Evolutionary conservation across 148 eudicot genomes (phyloP), one percentile per base, ranked within the genome.

Genomic region (Rhododendron mucronatum): DNA sequence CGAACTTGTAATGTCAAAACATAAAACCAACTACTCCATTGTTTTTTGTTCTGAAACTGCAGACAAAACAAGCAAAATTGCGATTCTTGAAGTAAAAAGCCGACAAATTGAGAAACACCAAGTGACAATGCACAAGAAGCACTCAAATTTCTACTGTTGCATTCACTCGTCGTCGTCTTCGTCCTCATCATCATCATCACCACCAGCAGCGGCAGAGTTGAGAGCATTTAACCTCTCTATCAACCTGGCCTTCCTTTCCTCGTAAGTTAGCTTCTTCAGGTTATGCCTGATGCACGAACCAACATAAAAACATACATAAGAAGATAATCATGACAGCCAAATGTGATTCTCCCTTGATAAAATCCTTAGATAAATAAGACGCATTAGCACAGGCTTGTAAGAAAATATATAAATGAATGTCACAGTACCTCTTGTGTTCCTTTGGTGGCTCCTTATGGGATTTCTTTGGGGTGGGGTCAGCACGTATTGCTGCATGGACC

Each of bases 401-500:
- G 13, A 9, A n/a, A 8, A 8, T 65, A 8, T 65, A 63, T 63
- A 23, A 63, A 63, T 65, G n/a, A 55, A 16, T 13, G 15, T 5
- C 30, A 21, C 59, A 48, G 30, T 78, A 91, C 95, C 95, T 92
- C 92, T 95, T 91, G 94, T 95, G 98, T 81, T 89, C 71, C 87
- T 92, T 92, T 0, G 90, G 95, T 63, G 90, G 86, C 78, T 88
- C 87, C 85, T 94, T 94, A 81, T 89, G 86, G 3, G 91, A 83
- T 87, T 92, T 92, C 93, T 91, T 92, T 30, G 81, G 80, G 4
- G 85, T 71, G 16, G 95, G 95, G 47, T 93, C 96, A 81, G 94
- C 94, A 11, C 96, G 91, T 16, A 91, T 95, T 73, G 96, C 95
- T 28, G 93, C 94, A 87, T 92, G 94, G 35, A 93, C 95, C 78